phyloP scores from a whole-genome alignment of 176 grass and related monocot genomes.

The Musa schizocarpa region DNA sequence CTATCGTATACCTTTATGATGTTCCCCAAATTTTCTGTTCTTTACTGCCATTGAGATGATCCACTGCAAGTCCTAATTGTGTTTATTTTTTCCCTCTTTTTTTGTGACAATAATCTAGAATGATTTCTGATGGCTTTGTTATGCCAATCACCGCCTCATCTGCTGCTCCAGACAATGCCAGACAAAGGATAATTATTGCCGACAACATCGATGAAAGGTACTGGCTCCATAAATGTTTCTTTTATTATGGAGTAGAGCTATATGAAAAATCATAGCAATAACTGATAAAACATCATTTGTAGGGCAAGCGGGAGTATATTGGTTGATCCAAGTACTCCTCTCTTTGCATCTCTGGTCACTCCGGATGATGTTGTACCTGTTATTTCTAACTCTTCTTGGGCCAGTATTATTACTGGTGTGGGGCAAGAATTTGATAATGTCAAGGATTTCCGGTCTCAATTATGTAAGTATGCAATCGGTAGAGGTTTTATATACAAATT shows the following conservation, averaged over 20 bases:
- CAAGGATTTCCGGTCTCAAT: slow-evolving; percentile 89
- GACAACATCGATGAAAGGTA: slow-evolving; percentile 46
- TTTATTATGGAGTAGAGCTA: slow-evolving; percentile 11
- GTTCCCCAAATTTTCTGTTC: neutral
- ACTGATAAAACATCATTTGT: slow-evolving; percentile 23
- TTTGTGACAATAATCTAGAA: slow-evolving; percentile 33
- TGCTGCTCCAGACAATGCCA: slow-evolving; percentile 38
- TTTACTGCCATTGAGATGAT: neutral
- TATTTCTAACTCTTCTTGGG: slow-evolving; percentile 29
- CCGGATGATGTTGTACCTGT: slow-evolving; percentile 22
- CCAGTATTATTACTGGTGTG: slow-evolving; percentile 70
- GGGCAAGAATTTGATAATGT: slow-evolving; percentile 98
- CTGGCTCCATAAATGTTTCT: slow-evolving; percentile 18
- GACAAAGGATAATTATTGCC: slow-evolving; percentile 49
- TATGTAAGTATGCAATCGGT: slow-evolving; percentile 87
- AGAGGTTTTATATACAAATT: slow-evolving; percentile 89
- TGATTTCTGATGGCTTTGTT: slow-evolving; percentile 48
- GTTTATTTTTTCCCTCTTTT: slow-evolving; percentile 2
- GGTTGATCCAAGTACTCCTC: slow-evolving; percentile 19
- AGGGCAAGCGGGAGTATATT: slow-evolving; percentile 34
- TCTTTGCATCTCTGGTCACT: slow-evolving; percentile 18
- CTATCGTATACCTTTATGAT: too few species aligned
- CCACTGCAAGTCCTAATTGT: neutral
- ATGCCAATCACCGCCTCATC: slow-evolving; percentile 37
- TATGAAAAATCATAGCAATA: neutral